Percentiles rank a stretch among this genome's conserved stretches.
Evolutionary conservation across 805 yeast genomes (phyloP).

Genomic region (Suhomyces canberraensis): DNA sequence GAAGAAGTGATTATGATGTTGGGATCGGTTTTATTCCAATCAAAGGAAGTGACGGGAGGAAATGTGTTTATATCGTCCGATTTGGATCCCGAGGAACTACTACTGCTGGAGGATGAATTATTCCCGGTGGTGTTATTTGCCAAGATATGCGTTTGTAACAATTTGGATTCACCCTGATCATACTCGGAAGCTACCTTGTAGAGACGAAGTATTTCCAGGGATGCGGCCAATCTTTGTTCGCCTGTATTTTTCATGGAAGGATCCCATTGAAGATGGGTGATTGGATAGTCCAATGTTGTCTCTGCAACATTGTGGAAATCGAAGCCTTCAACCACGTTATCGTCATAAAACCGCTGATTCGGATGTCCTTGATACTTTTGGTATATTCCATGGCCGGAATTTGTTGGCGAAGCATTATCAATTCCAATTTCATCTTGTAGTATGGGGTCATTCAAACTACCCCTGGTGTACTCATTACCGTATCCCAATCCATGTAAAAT

Average conservation of each 20-base stretch:
- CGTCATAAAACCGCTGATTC: constrained; percentile 1
- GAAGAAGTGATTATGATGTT: constrained; percentile 75
- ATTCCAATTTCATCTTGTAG: constrained; percentile 7
- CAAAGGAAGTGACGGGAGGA: constrained; percentile 92
- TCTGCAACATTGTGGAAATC: constrained; percentile 51
- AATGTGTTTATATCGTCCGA: constrained; percentile 47
- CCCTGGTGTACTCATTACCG: constrained; percentile 18
- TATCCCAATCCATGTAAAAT: constrained; percentile 35
- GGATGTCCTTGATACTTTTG: constrained; percentile 1
- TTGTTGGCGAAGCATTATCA: constrained; percentile 9
- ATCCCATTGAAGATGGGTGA: constrained; percentile 75
- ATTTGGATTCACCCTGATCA: constrained; percentile 33
- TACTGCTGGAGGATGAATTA: constrained; percentile 10
- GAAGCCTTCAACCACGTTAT: constrained; percentile 24
- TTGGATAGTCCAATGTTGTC: constrained; percentile 58
- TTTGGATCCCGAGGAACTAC: constrained; percentile 30
- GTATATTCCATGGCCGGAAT: background rate
- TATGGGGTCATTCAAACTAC: constrained; percentile 15
- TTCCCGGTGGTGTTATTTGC: constrained; percentile 34
- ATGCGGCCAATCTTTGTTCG: constrained; percentile 55
- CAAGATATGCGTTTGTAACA: constrained; percentile 40
- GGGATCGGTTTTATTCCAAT: constrained; percentile 80
- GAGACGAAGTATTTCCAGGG: constrained; percentile 68
- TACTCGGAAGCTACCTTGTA: constrained; percentile 53
- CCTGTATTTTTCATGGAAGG: constrained; percentile 38